Evolutionary conservation across 805 yeast species (phyloP), one percentile per base, ranked within the genome.

Genomic region (Candida ficus): DNA sequence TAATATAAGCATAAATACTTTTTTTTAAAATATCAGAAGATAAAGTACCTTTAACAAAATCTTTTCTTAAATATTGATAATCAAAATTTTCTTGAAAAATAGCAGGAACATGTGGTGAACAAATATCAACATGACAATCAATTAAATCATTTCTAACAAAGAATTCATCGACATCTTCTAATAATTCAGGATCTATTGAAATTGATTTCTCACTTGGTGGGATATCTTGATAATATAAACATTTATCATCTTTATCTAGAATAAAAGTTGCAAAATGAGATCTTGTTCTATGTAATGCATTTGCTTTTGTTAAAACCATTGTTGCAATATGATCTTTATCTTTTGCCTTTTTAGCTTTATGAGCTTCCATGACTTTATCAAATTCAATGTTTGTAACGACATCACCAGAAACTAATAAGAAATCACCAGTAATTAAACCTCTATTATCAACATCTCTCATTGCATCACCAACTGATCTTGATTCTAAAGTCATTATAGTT

Each of bases 31-130:
- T 73, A 62, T 93, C 99, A 38, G 95, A 83, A 13, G 93, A 82
- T 44, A 93, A 70, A 20, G 91, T 93, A 40, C 98, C 97, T 52
- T 78, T 83, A 23, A 91, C 85, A 57, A 91, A 93, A 63, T 93
- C 98, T 27, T 75, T 70, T 61, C 99, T 75, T 47, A 91, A 68
- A 38, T 76, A 68, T 61, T 91, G 96, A 61, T 90, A 93, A 65
- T 93, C 99, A 54, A 93, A 93, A 61, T 93, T 91, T 56, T 93
- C 99, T 54, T 88, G 95, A 66, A 91, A 93, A 45, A 91, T 82
- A 13, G 95, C 93, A 1, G 97, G 97, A 10, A 93, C 96, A 49
- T 82, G 88, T 2, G 95, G 88, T 7, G 97, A 74, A 63, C 99
- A 93, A 45, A 93, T 88, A 64, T 93, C 99, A 41, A 93, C 89